A percentile compares a stretch with the other conserved stretches of the same genome.
Evolutionary conservation across 768 basidiomycete genomes (phyloP).

Genomic region (Lentinula detonsa): DNA sequence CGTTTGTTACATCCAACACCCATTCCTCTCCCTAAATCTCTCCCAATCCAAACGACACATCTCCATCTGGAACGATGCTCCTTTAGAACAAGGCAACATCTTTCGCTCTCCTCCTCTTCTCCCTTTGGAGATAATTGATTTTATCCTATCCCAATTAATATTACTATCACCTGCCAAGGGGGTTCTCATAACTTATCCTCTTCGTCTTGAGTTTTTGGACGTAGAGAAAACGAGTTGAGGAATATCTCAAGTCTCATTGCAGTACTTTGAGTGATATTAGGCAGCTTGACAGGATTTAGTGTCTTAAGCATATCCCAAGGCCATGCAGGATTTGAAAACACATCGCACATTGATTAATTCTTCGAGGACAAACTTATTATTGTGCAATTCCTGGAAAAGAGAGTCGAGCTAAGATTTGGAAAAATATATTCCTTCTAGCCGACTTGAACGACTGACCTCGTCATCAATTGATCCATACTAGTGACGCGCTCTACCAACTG

Average conservation of each 20-base stretch:
- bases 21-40: neutral
- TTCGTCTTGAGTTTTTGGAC: neutral
- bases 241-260: too few relatives aligned
- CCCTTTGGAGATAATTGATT: neutral
- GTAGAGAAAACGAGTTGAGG: too few relatives aligned
- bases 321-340: too few relatives aligned
- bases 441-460: too few relatives aligned
- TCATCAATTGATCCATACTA: constrained; percentile 1
- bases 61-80: neutral
- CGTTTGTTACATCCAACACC: neutral
- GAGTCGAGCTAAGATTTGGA: too few relatives aligned
- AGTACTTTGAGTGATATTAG: too few relatives aligned
- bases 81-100: neutral
- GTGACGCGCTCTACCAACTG: constrained; percentile 13
- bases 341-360: too few relatives aligned
- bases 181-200: neutral
- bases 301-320: too few relatives aligned
- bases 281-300: too few relatives aligned
- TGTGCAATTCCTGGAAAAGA: too few relatives aligned
- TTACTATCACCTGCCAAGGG: neutral
- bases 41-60: neutral
- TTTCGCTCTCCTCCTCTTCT: neutral
- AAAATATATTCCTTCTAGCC: too few relatives aligned
- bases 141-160: neutral
- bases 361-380: too few relatives aligned